phyloP scores from a whole-genome alignment of 768 basidiomycete genomes.

The Lactifluus rugatus region DNA sequence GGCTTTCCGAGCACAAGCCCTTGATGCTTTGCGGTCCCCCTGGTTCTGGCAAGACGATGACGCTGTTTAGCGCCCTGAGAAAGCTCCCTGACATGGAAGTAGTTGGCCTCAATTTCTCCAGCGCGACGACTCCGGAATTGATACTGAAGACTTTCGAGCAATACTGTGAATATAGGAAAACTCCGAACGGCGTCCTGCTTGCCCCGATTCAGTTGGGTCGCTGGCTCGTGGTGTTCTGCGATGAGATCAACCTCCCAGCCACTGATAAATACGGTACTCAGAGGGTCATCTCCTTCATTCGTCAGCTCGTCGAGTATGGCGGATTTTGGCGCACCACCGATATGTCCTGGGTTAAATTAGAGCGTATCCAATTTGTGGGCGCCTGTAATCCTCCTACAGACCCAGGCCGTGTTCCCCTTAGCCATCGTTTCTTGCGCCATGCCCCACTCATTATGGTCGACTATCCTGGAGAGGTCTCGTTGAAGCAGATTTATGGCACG shows the following conservation, averaged over 20 bases:
- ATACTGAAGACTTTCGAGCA: conserved; percentile 99
- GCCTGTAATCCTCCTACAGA: conserved; percentile 99
- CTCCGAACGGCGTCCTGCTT: conserved; percentile 94
- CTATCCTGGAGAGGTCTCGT: conserved; percentile 92
- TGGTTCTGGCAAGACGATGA: conserved; percentile 99
- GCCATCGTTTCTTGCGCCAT: conserved; percentile 94
- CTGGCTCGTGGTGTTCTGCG: conserved; percentile 99
- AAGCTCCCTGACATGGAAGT: conserved; percentile 99
- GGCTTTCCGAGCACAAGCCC: conserved; percentile 98
- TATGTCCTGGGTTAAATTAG: conserved; percentile 94
- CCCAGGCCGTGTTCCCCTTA: conserved; percentile 97
- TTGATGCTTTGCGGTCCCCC: conserved; percentile 97
- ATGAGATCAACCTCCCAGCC: conserved; percentile 97
- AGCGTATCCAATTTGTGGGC: conserved; percentile 99
- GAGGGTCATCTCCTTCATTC: conserved; percentile 94
- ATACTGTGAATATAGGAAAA: conserved; percentile 98
- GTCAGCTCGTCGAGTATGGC: conserved; percentile 89
- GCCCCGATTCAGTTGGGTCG: conserved; percentile 91
- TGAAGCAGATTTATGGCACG: conserved; percentile 98
- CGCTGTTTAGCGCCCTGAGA: conserved; percentile 91
- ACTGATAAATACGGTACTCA: conserved; percentile 98
- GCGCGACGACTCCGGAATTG: conserved; percentile 94
- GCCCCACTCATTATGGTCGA: conserved; percentile 98
- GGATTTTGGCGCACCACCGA: conserved; percentile 94
- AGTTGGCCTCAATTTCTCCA: conserved; percentile 98